Evolutionary conservation across 1,284 basidiomycete genomes (phyloP).

Genomic region (Trichosporon sp.): DNA sequence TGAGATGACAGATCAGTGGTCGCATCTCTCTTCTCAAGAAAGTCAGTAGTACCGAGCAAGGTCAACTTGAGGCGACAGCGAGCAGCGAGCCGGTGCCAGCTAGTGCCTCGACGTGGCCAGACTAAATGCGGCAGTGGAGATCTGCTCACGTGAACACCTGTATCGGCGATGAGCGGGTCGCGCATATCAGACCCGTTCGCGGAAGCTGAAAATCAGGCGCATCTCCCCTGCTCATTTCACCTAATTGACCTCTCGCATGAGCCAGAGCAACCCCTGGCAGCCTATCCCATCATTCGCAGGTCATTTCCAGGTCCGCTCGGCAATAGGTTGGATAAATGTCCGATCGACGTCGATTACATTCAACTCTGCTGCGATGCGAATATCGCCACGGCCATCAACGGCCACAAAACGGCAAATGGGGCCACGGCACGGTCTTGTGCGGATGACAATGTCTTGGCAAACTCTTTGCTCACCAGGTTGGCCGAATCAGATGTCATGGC

Average conservation of each 20-base stretch:
- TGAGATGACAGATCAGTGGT: too few relatives aligned
- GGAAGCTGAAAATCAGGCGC: too few relatives aligned
- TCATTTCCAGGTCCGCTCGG: not conserved
- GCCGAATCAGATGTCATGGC: too few relatives aligned
- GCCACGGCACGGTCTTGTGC: not conserved
- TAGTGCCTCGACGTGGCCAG: not conserved
- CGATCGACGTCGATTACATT: constrained; percentile 1
- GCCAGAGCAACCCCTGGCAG: not conserved
- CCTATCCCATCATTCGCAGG: not conserved
- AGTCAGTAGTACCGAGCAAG: too few relatives aligned
- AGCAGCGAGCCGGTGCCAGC: too few relatives aligned
- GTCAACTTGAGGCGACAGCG: too few relatives aligned
- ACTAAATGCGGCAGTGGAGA: not conserved
- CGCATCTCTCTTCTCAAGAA: too few relatives aligned
- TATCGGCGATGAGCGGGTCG: not conserved
- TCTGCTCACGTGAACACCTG: not conserved
- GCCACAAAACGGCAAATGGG: too few relatives aligned
- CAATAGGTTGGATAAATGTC: constrained; percentile 1
- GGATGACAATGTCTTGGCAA: too few relatives aligned
- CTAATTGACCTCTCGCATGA: not conserved
- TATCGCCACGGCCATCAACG: not conserved
- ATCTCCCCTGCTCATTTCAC: not conserved
- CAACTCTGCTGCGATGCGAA: not conserved
- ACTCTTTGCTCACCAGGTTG: too few relatives aligned
- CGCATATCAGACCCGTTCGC: not conserved